Evolutionary conservation across 2,329 filamentous ascomycete species (phyloP).

Genomic region (Phaeosphaeria sp.): DNA sequence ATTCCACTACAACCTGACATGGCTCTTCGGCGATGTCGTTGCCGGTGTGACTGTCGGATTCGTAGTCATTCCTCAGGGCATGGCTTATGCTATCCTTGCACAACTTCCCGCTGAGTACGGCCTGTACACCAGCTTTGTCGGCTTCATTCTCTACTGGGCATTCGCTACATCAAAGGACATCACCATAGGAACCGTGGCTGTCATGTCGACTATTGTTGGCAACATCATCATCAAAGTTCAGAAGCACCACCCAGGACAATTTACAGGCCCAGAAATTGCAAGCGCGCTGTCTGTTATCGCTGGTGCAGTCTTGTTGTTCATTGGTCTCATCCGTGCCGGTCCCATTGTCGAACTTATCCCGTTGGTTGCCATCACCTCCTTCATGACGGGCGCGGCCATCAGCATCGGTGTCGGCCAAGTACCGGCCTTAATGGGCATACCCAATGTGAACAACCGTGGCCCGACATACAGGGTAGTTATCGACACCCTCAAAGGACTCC

Average conservation of each 20-base stretch:
- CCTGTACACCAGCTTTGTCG: conserved; percentile 95
- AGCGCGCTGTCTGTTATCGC: conserved; percentile 79
- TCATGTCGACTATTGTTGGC: conserved; percentile 90
- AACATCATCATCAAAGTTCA: conserved; percentile 72
- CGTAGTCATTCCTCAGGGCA: conserved; percentile 92
- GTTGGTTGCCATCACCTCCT: conserved; percentile 86
- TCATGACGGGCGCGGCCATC: conserved; percentile 96
- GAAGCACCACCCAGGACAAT: conserved; percentile 54
- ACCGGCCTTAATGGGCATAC: conserved; percentile 80
- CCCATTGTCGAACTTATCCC: conserved; percentile 96
- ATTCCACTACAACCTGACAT: conserved; percentile 83
- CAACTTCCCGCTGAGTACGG: conserved; percentile 82
- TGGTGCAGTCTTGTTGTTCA: conserved; percentile 77
- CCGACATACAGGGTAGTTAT: conserved; percentile 85
- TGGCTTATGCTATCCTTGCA: conserved; percentile 91
- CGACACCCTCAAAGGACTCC: conserved; percentile 78
- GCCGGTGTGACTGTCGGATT: conserved; percentile 79
- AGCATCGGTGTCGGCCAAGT: conserved; percentile 87
- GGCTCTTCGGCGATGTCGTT: conserved; percentile 86
- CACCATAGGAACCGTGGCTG: conserved; percentile 96
- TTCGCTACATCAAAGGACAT: conserved; percentile 99
- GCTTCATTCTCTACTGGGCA: conserved; percentile 93
- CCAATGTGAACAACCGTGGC: conserved; percentile 74
- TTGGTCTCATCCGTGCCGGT: conserved; percentile 81
- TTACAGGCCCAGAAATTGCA: conserved; percentile 65